Evolutionary conservation across 2,329 filamentous ascomycete species (phyloP), one percentile per base, ranked within the genome.

Genomic region (Alternaria longipes): DNA sequence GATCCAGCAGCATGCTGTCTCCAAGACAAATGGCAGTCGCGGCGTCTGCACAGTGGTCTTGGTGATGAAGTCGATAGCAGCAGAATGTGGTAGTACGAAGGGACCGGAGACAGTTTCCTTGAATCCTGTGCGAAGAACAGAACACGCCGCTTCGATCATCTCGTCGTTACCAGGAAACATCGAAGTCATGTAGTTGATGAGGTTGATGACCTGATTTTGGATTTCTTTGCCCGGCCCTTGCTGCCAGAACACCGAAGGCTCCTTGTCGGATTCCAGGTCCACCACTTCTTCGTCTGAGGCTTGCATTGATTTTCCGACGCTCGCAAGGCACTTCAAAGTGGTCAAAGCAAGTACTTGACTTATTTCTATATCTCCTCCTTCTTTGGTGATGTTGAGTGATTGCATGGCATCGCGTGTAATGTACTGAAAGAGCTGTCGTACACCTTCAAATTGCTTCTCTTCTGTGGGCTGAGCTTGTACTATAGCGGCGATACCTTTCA

Each of bases 401-500:
- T 63, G 70, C 70, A 63, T 78, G n/a, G 89, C 83, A 71, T 94
- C 91, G 26, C 81, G 74, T 49, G 89, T 85, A 32, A 93, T 81
- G 59, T 89, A 87, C 7, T 81, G 74, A 32, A 92, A 80, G 26
- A 94, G 80, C 56, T 84, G 83, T 60, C 84, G 81, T 32, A 91
- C 82, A 36, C 86, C 84, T 30, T 75, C 75, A 2, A 86, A 76
- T 63, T 88, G 88, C 16, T 82, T 80, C 22, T 81, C 78, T 50
- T 89, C 84, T 2, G 87, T 84, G 1, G 86, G 80, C 9, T 92
- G 83, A 8, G 91, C 90, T 77, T 95, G 91, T 30, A 93, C 85
- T 44, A 95, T 89, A 8, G 88, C 89, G 8, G 91, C 87, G 65
- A 95, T 91, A 2, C 88, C 91, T 41, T 90, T 88, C 5, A 93